These are phyloP conservation scores for Colletotrichum gloeosporioides DNA, from an alignment of 2,329 filamentous ascomycete genomes.

Conservation along the genomic window DNA sequence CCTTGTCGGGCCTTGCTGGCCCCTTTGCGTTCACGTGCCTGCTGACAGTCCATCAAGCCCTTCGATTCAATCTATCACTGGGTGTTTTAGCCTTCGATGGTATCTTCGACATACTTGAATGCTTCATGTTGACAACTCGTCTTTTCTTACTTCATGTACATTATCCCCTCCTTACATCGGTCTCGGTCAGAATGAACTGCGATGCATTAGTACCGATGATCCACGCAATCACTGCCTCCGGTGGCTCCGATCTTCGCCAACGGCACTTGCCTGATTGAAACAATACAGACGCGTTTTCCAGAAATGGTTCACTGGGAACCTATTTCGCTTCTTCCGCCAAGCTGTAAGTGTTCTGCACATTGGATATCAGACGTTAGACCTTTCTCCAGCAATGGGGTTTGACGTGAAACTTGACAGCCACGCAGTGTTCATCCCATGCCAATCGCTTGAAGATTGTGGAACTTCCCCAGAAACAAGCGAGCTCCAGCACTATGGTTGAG, in stretches of 20 bases:
- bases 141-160: neutral
- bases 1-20: neutral
- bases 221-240: too few relatives aligned
- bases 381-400: neutral
- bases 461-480: neutral
- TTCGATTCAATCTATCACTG: rapidly evolving
- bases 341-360: rapidly evolving
- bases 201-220: too few relatives aligned
- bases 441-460: neutral
- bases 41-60: neutral
- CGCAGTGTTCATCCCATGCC: neutral
- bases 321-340: rapidly evolving
- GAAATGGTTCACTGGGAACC: neutral
- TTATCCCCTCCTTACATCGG: rapidly evolving
- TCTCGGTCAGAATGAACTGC: too few relatives aligned
- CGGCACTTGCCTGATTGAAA: neutral
- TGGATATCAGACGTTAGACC: neutral
- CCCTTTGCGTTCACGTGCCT: neutral
- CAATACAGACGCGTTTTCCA: neutral
- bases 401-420: neutral
- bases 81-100: neutral
- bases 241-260: too few relatives aligned
- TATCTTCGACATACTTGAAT: rapidly evolving
- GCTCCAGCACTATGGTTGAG: neutral
- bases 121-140: neutral